Conservation (phyloP, 805 yeast genomes). For the Candida railenensis region DNA sequence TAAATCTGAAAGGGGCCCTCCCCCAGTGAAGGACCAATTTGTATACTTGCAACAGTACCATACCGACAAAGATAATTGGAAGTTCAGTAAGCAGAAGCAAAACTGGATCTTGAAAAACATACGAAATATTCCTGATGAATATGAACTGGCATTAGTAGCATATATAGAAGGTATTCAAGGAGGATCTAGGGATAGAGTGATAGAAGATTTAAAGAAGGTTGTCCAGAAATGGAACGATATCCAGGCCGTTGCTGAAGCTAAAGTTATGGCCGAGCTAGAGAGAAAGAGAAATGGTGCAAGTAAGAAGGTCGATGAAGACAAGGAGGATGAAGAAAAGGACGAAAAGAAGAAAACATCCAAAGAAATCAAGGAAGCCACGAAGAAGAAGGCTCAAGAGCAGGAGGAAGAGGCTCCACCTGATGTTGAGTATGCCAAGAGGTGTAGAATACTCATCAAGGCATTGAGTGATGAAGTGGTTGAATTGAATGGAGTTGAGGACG, state of each 20-base stretch:
- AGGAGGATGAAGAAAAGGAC: constrained; percentile 16
- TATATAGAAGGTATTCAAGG: constrained; percentile 70
- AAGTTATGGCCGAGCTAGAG: constrained; percentile 35
- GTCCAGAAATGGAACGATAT: constrained; percentile 57
- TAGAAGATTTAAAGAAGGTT: constrained; percentile 46
- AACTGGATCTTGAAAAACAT: constrained; percentile 77
- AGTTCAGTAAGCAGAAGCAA: constrained; percentile 83
- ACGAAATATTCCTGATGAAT: constrained; percentile 48
- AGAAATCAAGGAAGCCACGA: constrained; percentile 11
- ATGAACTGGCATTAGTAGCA: constrained; percentile 46
- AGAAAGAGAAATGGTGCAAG: constrained; percentile 21
- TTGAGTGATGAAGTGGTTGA: constrained; percentile 42
- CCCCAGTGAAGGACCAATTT: constrained; percentile 77
- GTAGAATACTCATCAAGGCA: constrained; percentile 31
- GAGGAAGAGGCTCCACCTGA: constrained; percentile 22
- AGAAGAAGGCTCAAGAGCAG: background rate
- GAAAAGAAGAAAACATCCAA: constrained; percentile 12
- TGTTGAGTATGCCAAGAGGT: constrained; percentile 41
- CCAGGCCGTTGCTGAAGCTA: constrained; percentile 41
- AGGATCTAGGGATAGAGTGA: constrained; percentile 59
- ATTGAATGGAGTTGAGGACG: constrained; percentile 28
- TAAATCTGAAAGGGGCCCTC: constrained; percentile 63
- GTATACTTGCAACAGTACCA: constrained; percentile 59
- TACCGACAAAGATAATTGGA: constrained; percentile 64
- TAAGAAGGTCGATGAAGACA: constrained; percentile 13